phyloP scores from a whole-genome alignment of 2,329 filamentous ascomycete genomes.

The Fusarium sp. region DNA sequence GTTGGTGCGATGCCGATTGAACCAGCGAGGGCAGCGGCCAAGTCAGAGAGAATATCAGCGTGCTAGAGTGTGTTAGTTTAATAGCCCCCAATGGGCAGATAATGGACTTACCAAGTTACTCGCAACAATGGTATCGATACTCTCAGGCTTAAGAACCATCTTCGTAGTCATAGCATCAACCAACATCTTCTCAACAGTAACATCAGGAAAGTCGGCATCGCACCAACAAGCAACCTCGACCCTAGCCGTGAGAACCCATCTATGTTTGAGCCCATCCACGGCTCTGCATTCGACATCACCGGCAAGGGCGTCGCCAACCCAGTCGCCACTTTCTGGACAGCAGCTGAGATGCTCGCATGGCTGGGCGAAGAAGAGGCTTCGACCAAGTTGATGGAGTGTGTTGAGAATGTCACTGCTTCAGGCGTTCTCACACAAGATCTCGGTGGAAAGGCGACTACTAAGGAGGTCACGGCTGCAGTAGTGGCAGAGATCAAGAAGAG shows the following conservation, averaged over 20 bases:
- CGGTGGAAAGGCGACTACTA: slow-evolving; percentile 54
- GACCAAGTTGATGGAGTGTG: slow-evolving; percentile 57
- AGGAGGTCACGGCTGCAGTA: slow-evolving; percentile 48
- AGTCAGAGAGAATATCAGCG: too few relatives aligned
- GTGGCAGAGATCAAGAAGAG: slow-evolving; percentile 35
- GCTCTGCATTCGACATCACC: slow-evolving; percentile 65
- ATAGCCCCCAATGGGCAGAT: too few relatives aligned
- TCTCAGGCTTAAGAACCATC: too few relatives aligned
- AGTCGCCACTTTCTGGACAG: slow-evolving; percentile 67
- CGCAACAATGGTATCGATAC: too few relatives aligned
- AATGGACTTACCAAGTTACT: too few relatives aligned
- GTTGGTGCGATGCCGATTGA: too few relatives aligned
- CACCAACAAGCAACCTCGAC: slow-evolving; percentile 73
- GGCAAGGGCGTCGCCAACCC: slow-evolving; percentile 66
- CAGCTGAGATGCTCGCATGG: slow-evolving; percentile 65
- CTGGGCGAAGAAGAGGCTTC: slow-evolving; percentile 62
- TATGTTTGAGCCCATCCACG: slow-evolving; percentile 70
- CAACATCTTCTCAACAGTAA: too few relatives aligned
- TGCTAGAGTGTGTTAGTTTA: too few relatives aligned
- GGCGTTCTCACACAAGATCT: slow-evolving; percentile 63
- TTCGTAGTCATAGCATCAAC: too few relatives aligned
- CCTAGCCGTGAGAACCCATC: slow-evolving; percentile 62
- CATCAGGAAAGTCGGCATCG: slow-evolving; percentile 78
- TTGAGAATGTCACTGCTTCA: slow-evolving; percentile 61
- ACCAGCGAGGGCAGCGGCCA: too few relatives aligned